A percentile compares a stretch with the other conserved stretches of the same genome.
phyloP scores from a whole-genome alignment of 1,284 basidiomycete species.

The Anthracocystis walkeri region DNA sequence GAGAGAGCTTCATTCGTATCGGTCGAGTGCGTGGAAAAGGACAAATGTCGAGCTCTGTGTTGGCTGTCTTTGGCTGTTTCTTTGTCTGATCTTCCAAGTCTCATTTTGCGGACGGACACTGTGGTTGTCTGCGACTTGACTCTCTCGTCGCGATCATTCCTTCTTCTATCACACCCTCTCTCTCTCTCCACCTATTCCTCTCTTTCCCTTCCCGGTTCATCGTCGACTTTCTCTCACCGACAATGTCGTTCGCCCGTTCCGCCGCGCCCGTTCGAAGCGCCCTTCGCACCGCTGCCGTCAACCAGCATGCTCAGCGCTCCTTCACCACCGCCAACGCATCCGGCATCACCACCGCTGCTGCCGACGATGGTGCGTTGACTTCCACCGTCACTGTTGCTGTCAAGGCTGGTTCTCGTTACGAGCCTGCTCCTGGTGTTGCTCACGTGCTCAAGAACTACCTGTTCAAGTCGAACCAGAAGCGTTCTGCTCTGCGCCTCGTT shows the following conservation, averaged over 20 bases:
- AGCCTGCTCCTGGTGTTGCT: conserved; percentile 60
- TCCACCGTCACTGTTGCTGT: conserved; percentile 64
- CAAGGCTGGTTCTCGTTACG: conserved; percentile 63
- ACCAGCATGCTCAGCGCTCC: conserved; percentile 27
- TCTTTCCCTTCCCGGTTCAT: conserved; percentile 2
- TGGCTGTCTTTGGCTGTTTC: neutral
- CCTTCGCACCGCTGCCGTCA: conserved; percentile 35
- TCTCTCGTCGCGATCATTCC: conserved; percentile 29
- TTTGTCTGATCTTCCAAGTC: conserved; percentile 7
- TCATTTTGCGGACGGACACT: neutral
- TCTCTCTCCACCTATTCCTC: conserved; percentile 5
- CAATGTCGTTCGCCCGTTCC: conserved; percentile 56
- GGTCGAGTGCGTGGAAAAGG: conserved; percentile 12
- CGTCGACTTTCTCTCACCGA: neutral
- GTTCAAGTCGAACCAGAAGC: conserved; percentile 70
- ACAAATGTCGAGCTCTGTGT: neutral
- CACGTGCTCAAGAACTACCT: conserved; percentile 63
- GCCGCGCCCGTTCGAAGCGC: conserved; percentile 49
- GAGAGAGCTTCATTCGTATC: conserved; percentile 10
- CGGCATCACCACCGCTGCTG: conserved; percentile 54
- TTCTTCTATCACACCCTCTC: neutral
- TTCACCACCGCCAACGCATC: conserved; percentile 58
- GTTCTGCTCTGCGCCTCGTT: conserved; percentile 89
- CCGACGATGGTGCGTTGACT: conserved; percentile 60
- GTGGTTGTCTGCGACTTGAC: conserved; percentile 8